These are phyloP conservation scores for Themeda triandra DNA, from an alignment of 176 grass and related monocot genomes.

Conservation along the genomic window DNA sequence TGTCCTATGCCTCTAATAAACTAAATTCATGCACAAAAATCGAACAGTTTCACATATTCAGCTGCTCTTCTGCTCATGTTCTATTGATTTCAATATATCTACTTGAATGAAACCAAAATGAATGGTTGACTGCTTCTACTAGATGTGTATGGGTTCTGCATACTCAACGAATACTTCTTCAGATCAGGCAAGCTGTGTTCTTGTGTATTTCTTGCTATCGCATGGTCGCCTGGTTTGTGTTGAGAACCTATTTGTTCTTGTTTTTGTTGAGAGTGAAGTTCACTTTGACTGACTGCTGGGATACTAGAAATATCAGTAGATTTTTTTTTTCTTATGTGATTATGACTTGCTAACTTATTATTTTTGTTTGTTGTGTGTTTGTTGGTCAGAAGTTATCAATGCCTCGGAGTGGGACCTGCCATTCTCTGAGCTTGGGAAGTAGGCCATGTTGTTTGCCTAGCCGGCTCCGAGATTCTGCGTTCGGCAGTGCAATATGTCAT, in stretches of 20 bases:
- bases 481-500: background rate
- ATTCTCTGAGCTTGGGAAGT: slow-evolving; percentile 18
- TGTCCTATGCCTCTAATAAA: background rate
- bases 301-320: background rate
- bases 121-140: background rate
- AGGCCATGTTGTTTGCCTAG: background rate
- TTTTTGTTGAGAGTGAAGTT: background rate
- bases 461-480: background rate
- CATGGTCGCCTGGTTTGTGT: background rate
- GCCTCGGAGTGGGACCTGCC: slow-evolving; percentile 40
- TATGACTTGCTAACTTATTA: background rate
- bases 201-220: background rate
- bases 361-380: background rate
- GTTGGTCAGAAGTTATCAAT: slow-evolving; percentile 20
- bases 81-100: background rate
- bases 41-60: background rate
- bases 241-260: background rate
- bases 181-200: background rate
- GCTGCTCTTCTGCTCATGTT: background rate
- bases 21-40: background rate
- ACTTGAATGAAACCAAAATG: background rate
- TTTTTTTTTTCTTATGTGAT: background rate
- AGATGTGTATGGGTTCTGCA: background rate
- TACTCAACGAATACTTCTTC: background rate
- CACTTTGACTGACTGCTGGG: background rate